Percentiles rank a stretch among this genome's conserved stretches.
phyloP scores from a whole-genome alignment of 2,329 filamentous ascomycete genomes.

The Aspergillus sp. region DNA sequence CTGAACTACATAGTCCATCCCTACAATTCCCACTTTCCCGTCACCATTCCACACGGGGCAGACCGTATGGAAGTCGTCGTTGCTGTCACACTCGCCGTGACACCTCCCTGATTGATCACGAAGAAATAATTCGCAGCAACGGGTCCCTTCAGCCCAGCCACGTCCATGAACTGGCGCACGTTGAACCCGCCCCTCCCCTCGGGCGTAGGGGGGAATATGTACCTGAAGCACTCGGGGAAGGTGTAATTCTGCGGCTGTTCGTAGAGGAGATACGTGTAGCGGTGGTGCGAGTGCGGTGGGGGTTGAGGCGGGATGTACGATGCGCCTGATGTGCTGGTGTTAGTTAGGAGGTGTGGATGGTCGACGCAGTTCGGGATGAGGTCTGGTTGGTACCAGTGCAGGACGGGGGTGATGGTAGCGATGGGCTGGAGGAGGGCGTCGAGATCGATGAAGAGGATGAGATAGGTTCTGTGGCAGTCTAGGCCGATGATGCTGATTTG shows the following conservation, averaged over 20 bases:
- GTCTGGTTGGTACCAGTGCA: slow-evolving; percentile 25
- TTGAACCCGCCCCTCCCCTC: slow-evolving; percentile 29
- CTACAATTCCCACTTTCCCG: background rate
- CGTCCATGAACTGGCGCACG: slow-evolving; percentile 26
- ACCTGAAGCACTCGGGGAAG: slow-evolving; percentile 24
- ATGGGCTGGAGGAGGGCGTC: slow-evolving; percentile 14
- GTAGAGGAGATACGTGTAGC: slow-evolving; percentile 29
- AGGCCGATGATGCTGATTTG: slow-evolving; percentile 13
- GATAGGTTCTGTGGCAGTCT: slow-evolving; percentile 7
- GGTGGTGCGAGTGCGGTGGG: slow-evolving; percentile 19
- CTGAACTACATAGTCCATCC: background rate
- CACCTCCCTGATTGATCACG: slow-evolving; percentile 24
- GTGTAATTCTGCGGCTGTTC: slow-evolving; percentile 18
- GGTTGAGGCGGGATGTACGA: slow-evolving; percentile 27
- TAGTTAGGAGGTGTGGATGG: background rate
- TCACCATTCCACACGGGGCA: slow-evolving; percentile 4
- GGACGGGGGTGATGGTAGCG: slow-evolving; percentile 10
- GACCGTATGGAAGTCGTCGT: slow-evolving; percentile 17
- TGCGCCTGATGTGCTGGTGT: slow-evolving; percentile 2
- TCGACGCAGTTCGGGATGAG: slow-evolving; percentile 8
- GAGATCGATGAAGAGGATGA: slow-evolving; percentile 20
- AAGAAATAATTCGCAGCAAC: slow-evolving; percentile 36
- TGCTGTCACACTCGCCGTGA: slow-evolving; percentile 1
- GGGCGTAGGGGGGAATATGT: slow-evolving; percentile 22
- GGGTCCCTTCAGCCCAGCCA: slow-evolving; percentile 22